A percentile compares a stretch with the other conserved stretches of the same genome.
These are phyloP conservation scores for Penicillium digitatum DNA, from an alignment of 2,329 filamentous ascomycete genomes.

Conservation along the genomic window DNA sequence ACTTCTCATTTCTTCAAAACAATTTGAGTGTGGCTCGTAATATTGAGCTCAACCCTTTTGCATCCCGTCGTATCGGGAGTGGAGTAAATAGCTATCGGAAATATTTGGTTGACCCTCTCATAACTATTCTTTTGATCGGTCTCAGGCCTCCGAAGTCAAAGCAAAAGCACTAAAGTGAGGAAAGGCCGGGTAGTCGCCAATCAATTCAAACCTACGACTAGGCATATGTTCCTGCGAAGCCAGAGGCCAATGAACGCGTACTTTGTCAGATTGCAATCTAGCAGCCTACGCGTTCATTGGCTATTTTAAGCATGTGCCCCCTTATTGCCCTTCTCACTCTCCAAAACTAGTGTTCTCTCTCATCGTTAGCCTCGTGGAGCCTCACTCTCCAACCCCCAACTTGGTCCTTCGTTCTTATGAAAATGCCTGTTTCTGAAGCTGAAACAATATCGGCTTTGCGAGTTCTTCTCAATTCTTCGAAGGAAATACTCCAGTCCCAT, in stretches of 20 bases:
- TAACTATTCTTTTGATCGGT: not conserved
- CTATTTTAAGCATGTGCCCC: not conserved
- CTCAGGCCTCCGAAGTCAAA: not conserved
- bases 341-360: not conserved
- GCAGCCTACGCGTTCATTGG: not conserved
- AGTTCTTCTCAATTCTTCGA: not conserved
- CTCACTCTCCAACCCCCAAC: not conserved
- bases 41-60: not conserved
- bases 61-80: not conserved
- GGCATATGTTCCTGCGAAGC: not conserved
- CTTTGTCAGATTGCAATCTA: not conserved
- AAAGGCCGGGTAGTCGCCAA: not conserved
- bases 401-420: not conserved
- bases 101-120: too few relatives aligned
- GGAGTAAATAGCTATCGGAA: not conserved
- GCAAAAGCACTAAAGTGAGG: not conserved
- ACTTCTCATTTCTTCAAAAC: too few relatives aligned
- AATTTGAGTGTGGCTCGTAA: not conserved
- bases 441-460: not conserved
- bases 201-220: not conserved
- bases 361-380: not conserved
- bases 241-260: not conserved
- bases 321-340: not conserved
- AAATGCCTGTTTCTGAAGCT: not conserved
- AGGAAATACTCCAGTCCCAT: not conserved